These are phyloP conservation scores for Pseudogymnoascus sp. DNA, from an alignment of 2,329 filamentous ascomycete species.

Conservation along the genomic window DNA sequence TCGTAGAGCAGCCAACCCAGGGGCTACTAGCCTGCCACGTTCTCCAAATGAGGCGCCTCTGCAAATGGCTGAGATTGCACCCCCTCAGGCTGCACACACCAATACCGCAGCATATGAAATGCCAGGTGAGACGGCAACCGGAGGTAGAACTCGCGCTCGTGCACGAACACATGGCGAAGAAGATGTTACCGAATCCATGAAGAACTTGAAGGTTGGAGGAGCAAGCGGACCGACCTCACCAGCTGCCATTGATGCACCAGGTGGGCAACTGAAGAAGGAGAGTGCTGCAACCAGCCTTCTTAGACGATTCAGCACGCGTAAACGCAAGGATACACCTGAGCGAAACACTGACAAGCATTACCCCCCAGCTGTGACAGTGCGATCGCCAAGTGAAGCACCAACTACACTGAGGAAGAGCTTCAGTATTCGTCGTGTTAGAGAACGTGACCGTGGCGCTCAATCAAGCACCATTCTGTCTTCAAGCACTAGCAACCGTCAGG, in stretches of 20 bases:
- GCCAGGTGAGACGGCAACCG: slow-evolving; percentile 79
- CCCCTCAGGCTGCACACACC: slow-evolving; percentile 82
- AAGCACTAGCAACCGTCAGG: slow-evolving; percentile 60
- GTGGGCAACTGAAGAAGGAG: slow-evolving; percentile 68
- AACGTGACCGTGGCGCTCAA: slow-evolving; percentile 40
- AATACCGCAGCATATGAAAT: slow-evolving; percentile 81
- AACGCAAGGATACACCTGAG: slow-evolving; percentile 56
- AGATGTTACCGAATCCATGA: slow-evolving; percentile 67
- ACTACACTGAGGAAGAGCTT: slow-evolving; percentile 74
- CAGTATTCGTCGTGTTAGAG: slow-evolving; percentile 61
- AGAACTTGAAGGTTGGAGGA: slow-evolving; percentile 52
- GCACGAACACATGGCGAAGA: slow-evolving; percentile 94
- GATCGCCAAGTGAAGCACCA: slow-evolving; percentile 61
- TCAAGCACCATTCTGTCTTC: slow-evolving; percentile 42
- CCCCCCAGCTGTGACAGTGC: slow-evolving; percentile 68
- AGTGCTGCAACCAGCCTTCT: slow-evolving; percentile 78
- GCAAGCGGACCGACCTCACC: slow-evolving; percentile 39
- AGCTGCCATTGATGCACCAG: slow-evolving; percentile 47
- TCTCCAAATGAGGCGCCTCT: slow-evolving; percentile 44
- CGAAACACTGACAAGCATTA: slow-evolving; percentile 58
- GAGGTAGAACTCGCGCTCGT: slow-evolving; percentile 72
- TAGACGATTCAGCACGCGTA: slow-evolving; percentile 82
- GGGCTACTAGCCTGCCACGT: slow-evolving; percentile 48
- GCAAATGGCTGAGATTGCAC: slow-evolving; percentile 63
- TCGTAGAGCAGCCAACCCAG: slow-evolving; percentile 46